Percentiles rank a stretch among this genome's conserved stretches.
Conservation (phyloP, 2,329 filamentous ascomycete genomes). For the Aspergillus sp. region DNA sequence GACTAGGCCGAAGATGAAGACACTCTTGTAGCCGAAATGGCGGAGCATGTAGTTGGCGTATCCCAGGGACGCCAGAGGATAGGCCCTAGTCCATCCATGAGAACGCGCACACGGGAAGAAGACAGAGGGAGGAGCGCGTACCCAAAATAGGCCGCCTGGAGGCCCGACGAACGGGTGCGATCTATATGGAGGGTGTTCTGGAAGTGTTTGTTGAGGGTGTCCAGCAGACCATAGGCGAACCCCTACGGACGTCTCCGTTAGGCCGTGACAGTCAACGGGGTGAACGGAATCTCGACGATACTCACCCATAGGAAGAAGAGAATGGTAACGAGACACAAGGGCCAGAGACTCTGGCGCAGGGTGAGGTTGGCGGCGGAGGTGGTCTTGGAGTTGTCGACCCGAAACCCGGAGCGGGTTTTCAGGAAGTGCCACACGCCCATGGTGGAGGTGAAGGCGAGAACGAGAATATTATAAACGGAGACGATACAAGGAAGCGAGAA, state of each 20-base stretch:
- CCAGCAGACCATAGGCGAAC: slow-evolving; percentile 50
- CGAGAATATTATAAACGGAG: neutral
- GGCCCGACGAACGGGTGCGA: slow-evolving; percentile 58
- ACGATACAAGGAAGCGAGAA: neutral
- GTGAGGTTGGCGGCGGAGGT: slow-evolving; percentile 45
- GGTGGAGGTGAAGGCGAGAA: neutral
- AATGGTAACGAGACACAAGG: slow-evolving; percentile 46
- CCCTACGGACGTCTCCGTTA: slow-evolving; percentile 29
- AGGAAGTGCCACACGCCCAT: slow-evolving; percentile 30
- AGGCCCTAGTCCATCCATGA: slow-evolving; percentile 38
- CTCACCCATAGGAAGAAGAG: slow-evolving; percentile 54
- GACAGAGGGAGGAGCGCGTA: slow-evolving; percentile 26
- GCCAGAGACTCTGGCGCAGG: slow-evolving; percentile 44
- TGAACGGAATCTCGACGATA: neutral
- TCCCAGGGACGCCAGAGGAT: slow-evolving; percentile 54
- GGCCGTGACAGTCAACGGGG: neutral
- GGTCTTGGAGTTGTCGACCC: slow-evolving; percentile 33
- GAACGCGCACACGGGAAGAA: neutral
- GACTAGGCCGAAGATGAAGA: slow-evolving; percentile 71
- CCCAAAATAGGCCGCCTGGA: slow-evolving; percentile 66
- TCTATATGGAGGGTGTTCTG: slow-evolving; percentile 56
- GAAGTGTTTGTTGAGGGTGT: slow-evolving; percentile 57
- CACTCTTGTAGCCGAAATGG: slow-evolving; percentile 74
- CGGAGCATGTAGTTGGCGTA: slow-evolving; percentile 63
- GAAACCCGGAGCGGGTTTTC: slow-evolving; percentile 31